Evolutionary conservation across 169 alveolate genomes (phyloP), one percentile per base, ranked within the genome.

Genomic region (Cryptosporidium parvum): DNA sequence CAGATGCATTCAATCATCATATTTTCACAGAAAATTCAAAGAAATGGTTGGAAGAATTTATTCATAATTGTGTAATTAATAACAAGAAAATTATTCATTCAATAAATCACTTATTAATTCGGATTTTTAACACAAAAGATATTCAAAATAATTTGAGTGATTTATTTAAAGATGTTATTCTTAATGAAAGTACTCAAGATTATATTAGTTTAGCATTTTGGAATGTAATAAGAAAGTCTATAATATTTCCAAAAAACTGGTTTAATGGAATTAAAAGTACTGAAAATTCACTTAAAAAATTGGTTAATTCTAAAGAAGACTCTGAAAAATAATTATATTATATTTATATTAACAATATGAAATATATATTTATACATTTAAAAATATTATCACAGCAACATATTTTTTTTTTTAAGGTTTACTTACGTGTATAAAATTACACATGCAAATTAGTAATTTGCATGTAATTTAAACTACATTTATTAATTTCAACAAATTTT

Each of bases 1-100:
- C 75, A 44, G 75, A 80, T 18, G 89, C 89, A 9, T 37, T 80
- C 9, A 80, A 80, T 65, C 75, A 80, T 51, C 26, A 80, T 14
- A 80, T 80, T 58, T 80, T 80, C 37, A 62, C 73, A 7, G 89
- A 80, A 14, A 67, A 80, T 65, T 59, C 89, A 42, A 59, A 80
- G 26, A 80, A 42, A 62, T 80, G 89, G 89, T 45, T 59, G 4
- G 75, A 80, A 23, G 75, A 80, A 16, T 62, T 80, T 65, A 67
- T 80, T 18, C 56, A 80, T 31, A 44, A 45, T 9, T 65, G 65
- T 14, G 59, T 80, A 7, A 45, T 80, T 39, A 65, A 65, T n/a
- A 65, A 80, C 37, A 59, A 39, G 33, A 67, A 80, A 26, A 65
- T 80, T 3, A 23, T 62, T 5, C 3, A 80, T 21, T 62, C 73